Base-by-base conservation (phyloP, 148 eudicot species). In the Rhododendron simsii region DNA sequence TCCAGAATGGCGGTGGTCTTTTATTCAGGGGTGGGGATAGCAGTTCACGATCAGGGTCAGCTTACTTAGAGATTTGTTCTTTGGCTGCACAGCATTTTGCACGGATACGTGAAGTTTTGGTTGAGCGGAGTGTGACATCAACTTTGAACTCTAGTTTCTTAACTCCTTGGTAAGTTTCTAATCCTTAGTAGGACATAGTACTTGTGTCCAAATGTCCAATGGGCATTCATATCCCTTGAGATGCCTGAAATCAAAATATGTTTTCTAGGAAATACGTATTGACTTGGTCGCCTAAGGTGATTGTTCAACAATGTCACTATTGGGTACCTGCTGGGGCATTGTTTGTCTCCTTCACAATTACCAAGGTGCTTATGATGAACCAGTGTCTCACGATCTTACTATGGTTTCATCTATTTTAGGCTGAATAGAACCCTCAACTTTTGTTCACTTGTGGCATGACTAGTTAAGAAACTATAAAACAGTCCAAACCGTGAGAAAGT, bases 81-180 rank as follows among this genome's bases (percentile, higher is more conserved):
- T 90, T 92, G 61, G 96, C 99, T 84, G 96, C 98, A 73, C 95
- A 89, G 83, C 98, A 97, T 92, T 97, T 97, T 87, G 96, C 99
- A n/a, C 88, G 96, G 61, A 97, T 97, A 76, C 98, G 99, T 83
- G 99, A 97, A 87, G 95, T 93, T 84, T 89, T 97, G 86, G 94
- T 97, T 80, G 96, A 97, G 90, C 91, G 94, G 81, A 96, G 98
- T 84, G 99, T 95, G 85, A 92, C 96, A 57, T 94, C 99, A 75
- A 90, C 95, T 59, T 83, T 97, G 85, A 94, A 95, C 85, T 95
- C 99, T 82, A 96, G 99, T 33, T 97, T 97, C 81, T 88, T 95
- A 77, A 97, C 96, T 65, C 98, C 99, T 53, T 96, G 99, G 99
- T 96, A 92, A 76, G 91, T 71, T 79, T 1, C 39, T 88, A 61